These are phyloP conservation scores for Hemileccinum rubropunctum DNA, from an alignment of 768 basidiomycete species.

Conservation along the genomic window DNA sequence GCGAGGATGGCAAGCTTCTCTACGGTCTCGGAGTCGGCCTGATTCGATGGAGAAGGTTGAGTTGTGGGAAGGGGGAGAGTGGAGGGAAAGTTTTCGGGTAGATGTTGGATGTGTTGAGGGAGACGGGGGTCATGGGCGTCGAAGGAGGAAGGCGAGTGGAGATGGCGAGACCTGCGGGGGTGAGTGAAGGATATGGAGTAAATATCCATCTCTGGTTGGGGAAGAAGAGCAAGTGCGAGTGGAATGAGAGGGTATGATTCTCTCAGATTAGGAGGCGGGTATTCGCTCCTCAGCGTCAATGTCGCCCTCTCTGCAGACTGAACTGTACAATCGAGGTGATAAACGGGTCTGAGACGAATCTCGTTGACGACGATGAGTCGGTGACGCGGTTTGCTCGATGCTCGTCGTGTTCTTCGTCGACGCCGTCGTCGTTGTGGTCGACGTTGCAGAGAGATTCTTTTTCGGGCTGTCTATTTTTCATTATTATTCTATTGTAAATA, in stretches of 20 bases:
- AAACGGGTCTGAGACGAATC: neutral
- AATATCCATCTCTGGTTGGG: conserved; percentile 66
- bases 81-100: conserved; percentile 31
- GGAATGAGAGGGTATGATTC: conserved; percentile 19
- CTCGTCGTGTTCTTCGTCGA: conserved; percentile 16
- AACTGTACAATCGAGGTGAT: neutral
- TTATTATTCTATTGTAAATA: conserved; percentile 4
- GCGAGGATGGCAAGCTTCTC: conserved; percentile 78
- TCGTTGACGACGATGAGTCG: conserved; percentile 7
- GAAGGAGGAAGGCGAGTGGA: conserved; percentile 55
- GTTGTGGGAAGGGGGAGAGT: conserved; percentile 39
- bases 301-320: conserved; percentile 3
- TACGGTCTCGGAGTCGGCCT: conserved; percentile 68
- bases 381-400: conserved; percentile 18
- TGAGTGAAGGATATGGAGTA: conserved; percentile 94
- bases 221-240: conserved; percentile 1
- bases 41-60: conserved; percentile 30
- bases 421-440: conserved; percentile 22
- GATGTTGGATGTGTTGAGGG: conserved; percentile 38
- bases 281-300: conserved; percentile 23
- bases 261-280: conserved; percentile 27
- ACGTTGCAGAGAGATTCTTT: conserved; percentile 20
- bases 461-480: conserved; percentile 11
- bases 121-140: conserved; percentile 56
- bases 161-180: conserved; percentile 76